Evolutionary conservation across 2,329 filamentous ascomycete genomes (phyloP), one percentile per base, ranked within the genome.

Genomic region (Leptographium galeiforme): DNA sequence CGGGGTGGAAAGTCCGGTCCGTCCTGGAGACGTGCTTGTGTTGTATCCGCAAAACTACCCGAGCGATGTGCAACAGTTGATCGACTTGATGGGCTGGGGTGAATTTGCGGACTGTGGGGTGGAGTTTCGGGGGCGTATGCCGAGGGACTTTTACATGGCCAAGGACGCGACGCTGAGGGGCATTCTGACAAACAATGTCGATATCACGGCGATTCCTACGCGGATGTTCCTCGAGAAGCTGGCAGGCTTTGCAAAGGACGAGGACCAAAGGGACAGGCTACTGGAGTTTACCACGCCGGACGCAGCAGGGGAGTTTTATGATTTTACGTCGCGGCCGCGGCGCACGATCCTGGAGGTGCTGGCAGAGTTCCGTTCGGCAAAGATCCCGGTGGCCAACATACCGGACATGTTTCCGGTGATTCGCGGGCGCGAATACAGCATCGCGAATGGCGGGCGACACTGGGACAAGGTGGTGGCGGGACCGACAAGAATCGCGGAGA

Each of bases 301-400:
- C 47, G 87, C 84, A 61, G 80, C 91, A 7, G 89, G 97, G 61
- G 93, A 98, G 61, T 84, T 95, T 53, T 97, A 88, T 70, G 91
- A 98, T 68, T 98, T 98, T 64, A 93, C 93, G 1, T 90, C 90
- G 0, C 82, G 93, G 10, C 87, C 91, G 0, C 84, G 89, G 38
- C 84, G 93, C 38, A 94, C 87, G 55, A 95, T 97, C 54, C 72
- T 98, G 7, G 93, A 98, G 68, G 85, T 95, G 4, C 76, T 98
- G 33, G 83, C 91, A 54, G 93, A 98, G 61, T 98, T 98, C 61
- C 78, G 85, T 44, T 84, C 80, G 0, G 85, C 97, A 53, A 84
- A 83, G 57, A 81, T 98, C 2, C 90, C 93, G 0, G 87, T 83
- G 68, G 73, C 84, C 53, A 80, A 84, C 49, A 75, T 84, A 1